Evolutionary conservation across 805 yeast species (phyloP), one percentile per base, ranked within the genome.

Genomic region (Hemisphaericaspora nanyangensis): DNA sequence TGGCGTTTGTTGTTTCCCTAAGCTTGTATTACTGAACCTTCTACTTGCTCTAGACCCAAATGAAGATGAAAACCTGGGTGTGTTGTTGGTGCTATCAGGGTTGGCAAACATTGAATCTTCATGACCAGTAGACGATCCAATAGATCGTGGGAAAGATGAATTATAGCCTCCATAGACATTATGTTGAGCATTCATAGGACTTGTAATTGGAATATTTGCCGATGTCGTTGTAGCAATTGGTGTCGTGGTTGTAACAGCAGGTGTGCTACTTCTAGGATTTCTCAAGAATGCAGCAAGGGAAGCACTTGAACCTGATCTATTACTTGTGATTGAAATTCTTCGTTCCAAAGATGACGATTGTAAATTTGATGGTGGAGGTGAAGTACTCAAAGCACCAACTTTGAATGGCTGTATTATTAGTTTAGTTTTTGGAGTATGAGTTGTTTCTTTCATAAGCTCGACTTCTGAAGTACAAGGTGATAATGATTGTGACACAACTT

Each of bases 31-130:
- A 30, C 68, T 60, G 42, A 62, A 65, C 22, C 85, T 67, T n/a
- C 82, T 71, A 42, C 70, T 63, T 12, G 65, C 70, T 35, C 85
- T 63, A n/a, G 81, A 79, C 0, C 86, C 85, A 57, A 82, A 82
- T 0, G 90, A 81, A 1, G 91, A 79, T 2, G 86, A 75, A 47
- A 81, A 83, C 46, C 80, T 71, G 2, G 85, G 82, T 0, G 81
- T 67, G 25, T 33, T 18, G 17, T 36, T 36, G 8, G 20, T 22
- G 33, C 52, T 56, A 16, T 59, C 66, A 2, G 44, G 43, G 20
- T 44, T 46, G 19, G 52, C 34, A 13, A 48, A 52, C 11, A 46
- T 32, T 6, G 44, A 22, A 29, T 55, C 56, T 17, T 65, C 71
- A 17, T 47, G 48, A 3, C 64, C 60, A 45, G 64, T 70, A 0